These are phyloP conservation scores for Herpotrichia juniperi DNA, from an alignment of 2,329 filamentous ascomycete species.

Conservation along the genomic window DNA sequence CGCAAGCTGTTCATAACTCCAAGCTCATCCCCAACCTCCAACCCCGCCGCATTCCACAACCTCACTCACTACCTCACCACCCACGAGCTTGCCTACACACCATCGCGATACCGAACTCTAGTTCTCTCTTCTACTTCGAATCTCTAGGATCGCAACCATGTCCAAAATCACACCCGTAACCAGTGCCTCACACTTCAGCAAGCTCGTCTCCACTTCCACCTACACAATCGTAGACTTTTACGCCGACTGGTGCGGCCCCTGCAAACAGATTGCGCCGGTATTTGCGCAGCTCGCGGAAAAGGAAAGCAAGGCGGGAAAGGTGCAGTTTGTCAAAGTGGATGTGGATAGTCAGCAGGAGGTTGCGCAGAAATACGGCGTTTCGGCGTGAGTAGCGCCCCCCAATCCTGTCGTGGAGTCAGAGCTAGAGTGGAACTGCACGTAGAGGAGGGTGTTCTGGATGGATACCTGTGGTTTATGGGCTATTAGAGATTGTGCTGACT, in stretches of 20 bases:
- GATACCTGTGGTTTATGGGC: not conserved
- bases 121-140: not conserved
- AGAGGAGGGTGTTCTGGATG: not conserved
- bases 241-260: constrained; percentile 64
- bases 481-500: constrained; percentile 7
- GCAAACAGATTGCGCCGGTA: constrained; percentile 59
- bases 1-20: constrained; percentile 26
- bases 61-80: not conserved
- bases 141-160: constrained; percentile 17
- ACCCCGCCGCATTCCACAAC: constrained; percentile 10
- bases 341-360: constrained; percentile 57
- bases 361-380: constrained; percentile 53
- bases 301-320: constrained; percentile 49
- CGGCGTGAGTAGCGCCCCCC: constrained; percentile 42
- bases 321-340: constrained; percentile 59
- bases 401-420: not conserved
- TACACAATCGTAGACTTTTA: constrained; percentile 59
- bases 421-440: not conserved
- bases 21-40: constrained; percentile 1
- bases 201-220: constrained; percentile 39
- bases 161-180: constrained; percentile 38
- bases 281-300: constrained; percentile 56
- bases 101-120: not conserved
- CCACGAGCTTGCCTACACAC: not conserved
- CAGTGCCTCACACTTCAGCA: constrained; percentile 42